A percentile compares a stretch with the other conserved stretches of the same genome.
phyloP scores from a whole-genome alignment of 1,284 basidiomycete species.

The Cutaneotrichosporon curvatum region DNA sequence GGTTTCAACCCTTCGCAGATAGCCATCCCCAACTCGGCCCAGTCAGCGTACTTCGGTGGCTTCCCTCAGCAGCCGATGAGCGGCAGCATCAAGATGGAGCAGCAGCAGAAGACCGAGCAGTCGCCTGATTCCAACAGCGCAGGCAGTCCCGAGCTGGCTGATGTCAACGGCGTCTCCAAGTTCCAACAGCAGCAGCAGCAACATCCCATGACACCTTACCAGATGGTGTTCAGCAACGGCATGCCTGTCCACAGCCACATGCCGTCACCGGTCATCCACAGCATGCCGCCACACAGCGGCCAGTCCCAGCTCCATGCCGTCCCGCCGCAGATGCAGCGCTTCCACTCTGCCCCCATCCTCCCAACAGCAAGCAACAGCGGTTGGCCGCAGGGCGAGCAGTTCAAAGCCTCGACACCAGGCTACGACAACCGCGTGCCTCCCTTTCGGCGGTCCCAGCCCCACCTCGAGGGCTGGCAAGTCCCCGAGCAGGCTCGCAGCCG shows the following conservation, averaged over 20 bases:
- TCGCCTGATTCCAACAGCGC: conserved; percentile 11
- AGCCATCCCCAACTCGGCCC: conserved; percentile 17
- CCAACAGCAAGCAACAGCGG: conserved; percentile 22
- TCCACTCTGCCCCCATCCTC: conserved; percentile 35
- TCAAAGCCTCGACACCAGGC: conserved; percentile 9
- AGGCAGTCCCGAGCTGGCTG: conserved; percentile 22
- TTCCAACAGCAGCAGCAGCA: conserved; percentile 11
- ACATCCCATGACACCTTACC: conserved; percentile 15
- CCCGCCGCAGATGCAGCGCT: conserved; percentile 35
- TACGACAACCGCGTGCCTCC: conserved; percentile 11
- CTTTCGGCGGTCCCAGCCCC: conserved; percentile 6
- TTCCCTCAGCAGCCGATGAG: conserved; percentile 15
- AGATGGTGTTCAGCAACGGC: background rate
- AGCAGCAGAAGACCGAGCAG: conserved; percentile 10
- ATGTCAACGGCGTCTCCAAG: conserved; percentile 27
- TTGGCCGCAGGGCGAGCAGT: conserved; percentile 19
- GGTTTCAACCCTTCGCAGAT: conserved; percentile 29
- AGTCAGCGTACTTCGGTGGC: background rate
- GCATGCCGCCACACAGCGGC: background rate
- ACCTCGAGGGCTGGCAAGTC: background rate
- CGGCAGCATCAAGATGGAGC: background rate
- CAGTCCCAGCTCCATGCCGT: conserved; percentile 24
- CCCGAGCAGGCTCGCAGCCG: conserved; percentile 14
- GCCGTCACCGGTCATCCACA: conserved; percentile 6
- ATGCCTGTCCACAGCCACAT: conserved; percentile 11